Evolutionary conservation across 371 early-diverging fungal species (phyloP), one percentile per base, ranked within the genome.

Genomic region (Mortierella sp.): DNA sequence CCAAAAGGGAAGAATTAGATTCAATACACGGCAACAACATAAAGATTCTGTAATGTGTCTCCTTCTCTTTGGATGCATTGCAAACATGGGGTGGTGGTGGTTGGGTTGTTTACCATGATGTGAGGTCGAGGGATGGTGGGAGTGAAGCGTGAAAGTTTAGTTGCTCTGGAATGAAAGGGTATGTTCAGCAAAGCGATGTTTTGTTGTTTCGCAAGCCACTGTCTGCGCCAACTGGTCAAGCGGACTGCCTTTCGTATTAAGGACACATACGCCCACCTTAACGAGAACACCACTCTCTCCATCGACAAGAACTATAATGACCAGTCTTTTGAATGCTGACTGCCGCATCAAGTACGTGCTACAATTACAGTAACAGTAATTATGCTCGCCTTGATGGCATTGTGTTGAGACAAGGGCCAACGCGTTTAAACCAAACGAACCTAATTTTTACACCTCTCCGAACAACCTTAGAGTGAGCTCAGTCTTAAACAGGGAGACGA

Each of bases 401-500:
- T n/a, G n/a, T n/a, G n/a, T n/a, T n/a, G n/a, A n/a, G n/a, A n/a
- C n/a, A n/a, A n/a, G n/a, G n/a, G n/a, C n/a, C n/a, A n/a, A n/a
- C n/a, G n/a, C 44, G 17, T 15, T 56, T 14, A 47, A 30, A 32
- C 31, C 32, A 17, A 14, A 30, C 21, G 8, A 11, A 9, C 30
- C 23, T 23, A 11, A 11, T 9, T 19, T 44, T n/a, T 32, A 24
- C 2, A 9, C 43, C 8, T 17, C 9, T 8, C 11, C 9, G 15
- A 32, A n/a, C 26, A 2, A 15, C 24, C 26, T 12, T 66, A 94
- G 95, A 69, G 96, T 96, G 24, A 93, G 93, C 83, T 96, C 97
- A 1, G 95, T 95, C 15, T 83, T 94, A 47, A 93, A 94, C 81
- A 85, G 90, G 48, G 95, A 97, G 70, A 82, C 82, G 0, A 73